A percentile compares a stretch with the other conserved stretches of the same genome.
Conservation (phyloP, 345 rosid species). For the Eucalyptus guilfoylei region DNA sequence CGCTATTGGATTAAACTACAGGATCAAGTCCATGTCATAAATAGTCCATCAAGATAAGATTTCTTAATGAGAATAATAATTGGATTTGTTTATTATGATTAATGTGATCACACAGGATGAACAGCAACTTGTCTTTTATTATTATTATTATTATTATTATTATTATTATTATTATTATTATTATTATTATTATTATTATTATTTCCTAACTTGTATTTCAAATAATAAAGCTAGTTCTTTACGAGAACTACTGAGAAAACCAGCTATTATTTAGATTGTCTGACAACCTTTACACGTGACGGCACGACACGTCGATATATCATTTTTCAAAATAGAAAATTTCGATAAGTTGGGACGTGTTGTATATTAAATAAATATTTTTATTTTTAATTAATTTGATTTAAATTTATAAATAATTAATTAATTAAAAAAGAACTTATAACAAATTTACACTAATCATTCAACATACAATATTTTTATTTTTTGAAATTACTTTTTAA, state of each 20-base stretch:
- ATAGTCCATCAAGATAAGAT: background rate
- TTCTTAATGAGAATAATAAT: background rate
- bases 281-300: no score
- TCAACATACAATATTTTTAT: no score
- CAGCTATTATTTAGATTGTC: no score
- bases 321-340: no score
- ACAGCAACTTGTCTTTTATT: background rate
- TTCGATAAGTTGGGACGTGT: rapidly evolving
- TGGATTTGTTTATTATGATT: background rate
- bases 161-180: no score
- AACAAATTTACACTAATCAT: no score
- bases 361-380: no score
- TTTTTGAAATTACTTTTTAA: no score
- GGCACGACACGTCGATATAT: rapidly evolving
- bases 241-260: background rate
- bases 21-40: background rate
- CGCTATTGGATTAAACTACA: background rate
- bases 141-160: background rate
- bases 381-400: no score
- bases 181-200: background rate
- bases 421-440: no score
- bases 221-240: background rate
- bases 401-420: no score
- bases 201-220: background rate
- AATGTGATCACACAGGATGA: background rate